Base-by-base conservation (phyloP, 106 monocot genomes). In the Allium cepa region DNA sequence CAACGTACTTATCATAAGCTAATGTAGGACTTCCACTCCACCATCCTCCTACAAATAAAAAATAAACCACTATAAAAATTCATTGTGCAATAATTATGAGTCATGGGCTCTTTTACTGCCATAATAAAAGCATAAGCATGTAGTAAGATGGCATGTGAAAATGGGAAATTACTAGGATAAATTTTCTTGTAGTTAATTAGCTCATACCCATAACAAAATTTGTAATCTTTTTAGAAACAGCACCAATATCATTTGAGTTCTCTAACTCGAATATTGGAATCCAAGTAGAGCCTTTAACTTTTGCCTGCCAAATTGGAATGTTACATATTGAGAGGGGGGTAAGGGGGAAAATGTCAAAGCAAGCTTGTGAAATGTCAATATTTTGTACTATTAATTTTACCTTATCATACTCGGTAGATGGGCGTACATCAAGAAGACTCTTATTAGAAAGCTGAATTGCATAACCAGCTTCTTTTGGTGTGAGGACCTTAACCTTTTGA, bases 391-490 rank as follows among this genome's bases (percentile, higher is more conserved):
- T 2, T 36, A 36, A 36, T 36, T 66, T 65, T 8, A 85, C 96
- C 92, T 92, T 97, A 18, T 87, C 71, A 26, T 76, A 76, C 60
- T 97, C 96, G 1, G 60, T 73, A 28, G 92, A 88, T 17, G 96
- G 96, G 10, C 96, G 88, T 52, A 97, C 96, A 80, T 97, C 96
- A 72, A 97, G 88, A 17, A 97, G 82, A 60, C 74, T 68, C 57
- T 88, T 97, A 62, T 82, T 73, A 4, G 92, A 86, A 57, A 97
- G 88, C 70, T 92, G 86, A 73, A 84, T 80, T 55, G 96, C 88
- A 82, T 97, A 97, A 71, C 96, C 96, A 82, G 96, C 96, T 83
- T 97, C 96, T 75, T 75, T 97, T 61, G 96, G 92, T 56, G 89
- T 82, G 45, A 97, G 84, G 9, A 82, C 80, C 76, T 89, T 92